Percentiles rank a stretch among this genome's conserved stretches.
Evolutionary conservation across 371 early-diverging fungal genomes (phyloP).

Genomic region (Circinella minor): DNA sequence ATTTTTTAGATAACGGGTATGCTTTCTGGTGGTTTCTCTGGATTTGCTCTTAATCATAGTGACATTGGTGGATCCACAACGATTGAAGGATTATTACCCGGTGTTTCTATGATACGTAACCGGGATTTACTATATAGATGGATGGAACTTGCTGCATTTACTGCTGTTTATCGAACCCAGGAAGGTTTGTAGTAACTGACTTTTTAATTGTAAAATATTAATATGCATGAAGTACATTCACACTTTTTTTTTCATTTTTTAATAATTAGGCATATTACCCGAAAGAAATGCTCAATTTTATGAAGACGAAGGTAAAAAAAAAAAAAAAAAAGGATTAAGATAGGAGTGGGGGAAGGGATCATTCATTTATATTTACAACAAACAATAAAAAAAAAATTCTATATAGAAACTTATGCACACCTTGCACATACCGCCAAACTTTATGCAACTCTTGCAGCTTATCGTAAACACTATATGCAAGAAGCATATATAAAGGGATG

Average conservation of each 20-base stretch:
- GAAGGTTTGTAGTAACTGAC: conserved; percentile 33
- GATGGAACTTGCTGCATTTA: conserved; percentile 60
- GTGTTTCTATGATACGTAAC: conserved; percentile 35
- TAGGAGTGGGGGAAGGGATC: too few species aligned
- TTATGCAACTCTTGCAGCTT: conserved; percentile 37
- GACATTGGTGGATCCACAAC: conserved; percentile 59
- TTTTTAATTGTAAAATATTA: too few species aligned
- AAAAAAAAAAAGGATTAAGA: too few species aligned
- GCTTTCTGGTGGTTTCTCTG: conserved; percentile 55
- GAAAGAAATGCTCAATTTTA: conserved; percentile 58
- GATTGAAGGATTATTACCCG: conserved; percentile 34
- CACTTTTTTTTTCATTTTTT: too few species aligned
- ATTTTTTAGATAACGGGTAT: conserved; percentile 34
- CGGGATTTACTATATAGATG: conserved; percentile 53
- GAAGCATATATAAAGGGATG: conserved; percentile 57
- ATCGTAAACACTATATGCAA: conserved; percentile 41
- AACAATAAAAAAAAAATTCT: not conserved
- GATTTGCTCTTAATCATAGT: conserved; percentile 50
- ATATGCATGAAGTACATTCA: too few species aligned
- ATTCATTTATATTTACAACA: not conserved
- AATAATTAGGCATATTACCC: conserved; percentile 32
- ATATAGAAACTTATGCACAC: conserved; percentile 38
- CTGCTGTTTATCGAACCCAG: conserved; percentile 49
- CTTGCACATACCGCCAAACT: conserved; percentile 44
- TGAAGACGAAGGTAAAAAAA: conserved; percentile 47